A percentile compares a stretch with the other conserved stretches of the same genome.
Conservation (phyloP, 495 filamentous ascomycete genomes). For the Podospora comata region DNA sequence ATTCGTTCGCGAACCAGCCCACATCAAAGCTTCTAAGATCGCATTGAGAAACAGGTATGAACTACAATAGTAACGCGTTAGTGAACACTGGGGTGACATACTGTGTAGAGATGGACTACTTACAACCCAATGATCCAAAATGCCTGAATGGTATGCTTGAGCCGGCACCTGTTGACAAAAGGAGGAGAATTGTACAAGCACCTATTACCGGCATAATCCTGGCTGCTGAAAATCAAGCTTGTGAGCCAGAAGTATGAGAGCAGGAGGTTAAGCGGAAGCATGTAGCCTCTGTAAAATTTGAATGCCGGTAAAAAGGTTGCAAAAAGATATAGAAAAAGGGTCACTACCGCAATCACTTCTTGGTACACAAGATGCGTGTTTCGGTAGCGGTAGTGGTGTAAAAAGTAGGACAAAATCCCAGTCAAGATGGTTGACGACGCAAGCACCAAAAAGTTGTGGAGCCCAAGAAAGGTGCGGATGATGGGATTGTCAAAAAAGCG, state of each 20-base stretch:
- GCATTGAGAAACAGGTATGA: constrained; percentile 25
- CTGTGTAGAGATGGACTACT: background rate
- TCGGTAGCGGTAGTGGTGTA: constrained; percentile 21
- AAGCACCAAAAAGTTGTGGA: constrained; percentile 28
- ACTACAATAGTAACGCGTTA: constrained; percentile 3
- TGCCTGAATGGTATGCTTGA: constrained; percentile 30
- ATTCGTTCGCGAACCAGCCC: constrained; percentile 13
- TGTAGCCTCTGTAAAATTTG: constrained; percentile 32
- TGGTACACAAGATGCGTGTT: constrained; percentile 25
- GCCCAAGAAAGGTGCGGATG: constrained; percentile 18
- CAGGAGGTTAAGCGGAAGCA: constrained; percentile 28
- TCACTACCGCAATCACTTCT: constrained; percentile 24
- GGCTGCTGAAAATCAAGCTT: constrained; percentile 30
- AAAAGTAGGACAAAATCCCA: constrained; percentile 28
- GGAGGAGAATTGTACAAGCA: constrained; percentile 21
- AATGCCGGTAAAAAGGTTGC: background rate
- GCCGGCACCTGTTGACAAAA: constrained; percentile 13
- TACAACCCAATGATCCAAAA: constrained; percentile 34
- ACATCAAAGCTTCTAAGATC: constrained; percentile 30
- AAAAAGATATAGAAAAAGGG: constrained; percentile 14
- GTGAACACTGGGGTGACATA: background rate
- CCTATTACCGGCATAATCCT: constrained; percentile 24
- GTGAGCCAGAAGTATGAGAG: constrained; percentile 38
- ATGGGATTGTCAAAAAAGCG: constrained; percentile 17
- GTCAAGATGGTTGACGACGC: constrained; percentile 29